phyloP scores from a whole-genome alignment of 257 asterid genomes.

The Solanum tarijense region DNA sequence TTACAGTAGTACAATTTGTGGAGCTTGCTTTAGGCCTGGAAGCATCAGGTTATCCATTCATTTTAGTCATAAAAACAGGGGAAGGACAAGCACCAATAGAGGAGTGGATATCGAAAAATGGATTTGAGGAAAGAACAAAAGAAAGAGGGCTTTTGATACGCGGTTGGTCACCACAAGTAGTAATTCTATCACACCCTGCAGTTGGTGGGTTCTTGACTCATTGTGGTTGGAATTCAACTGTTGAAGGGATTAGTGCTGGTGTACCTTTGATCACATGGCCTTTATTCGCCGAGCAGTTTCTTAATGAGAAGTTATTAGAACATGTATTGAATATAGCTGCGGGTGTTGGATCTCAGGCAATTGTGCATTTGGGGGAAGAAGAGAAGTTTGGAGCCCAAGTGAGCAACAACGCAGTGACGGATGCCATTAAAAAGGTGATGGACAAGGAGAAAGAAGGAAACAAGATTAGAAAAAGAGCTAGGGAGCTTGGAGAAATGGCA shows the following conservation, averaged over 20 bases:
- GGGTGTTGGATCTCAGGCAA: neutral
- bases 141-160: neutral
- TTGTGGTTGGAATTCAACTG: constrained; percentile 3
- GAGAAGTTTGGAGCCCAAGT: neutral
- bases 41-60: neutral
- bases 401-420: neutral
- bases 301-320: neutral
- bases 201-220: constrained; percentile 2
- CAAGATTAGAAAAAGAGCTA: neutral
- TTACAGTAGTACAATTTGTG: neutral
- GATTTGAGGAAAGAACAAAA: neutral
- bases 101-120: neutral
- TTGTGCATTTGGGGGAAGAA: neutral
- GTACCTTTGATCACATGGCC: constrained; percentile 1
- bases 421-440: neutral
- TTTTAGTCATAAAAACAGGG: neutral
- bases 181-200: neutral
- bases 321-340: neutral
- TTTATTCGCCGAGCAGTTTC: neutral
- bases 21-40: neutral
- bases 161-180: neutral
- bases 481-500: neutral
- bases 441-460: neutral
- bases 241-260: neutral
- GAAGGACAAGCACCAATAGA: neutral